phyloP scores from a whole-genome alignment of 2,329 filamentous ascomycete genomes.

The Penicillium thymicola region DNA sequence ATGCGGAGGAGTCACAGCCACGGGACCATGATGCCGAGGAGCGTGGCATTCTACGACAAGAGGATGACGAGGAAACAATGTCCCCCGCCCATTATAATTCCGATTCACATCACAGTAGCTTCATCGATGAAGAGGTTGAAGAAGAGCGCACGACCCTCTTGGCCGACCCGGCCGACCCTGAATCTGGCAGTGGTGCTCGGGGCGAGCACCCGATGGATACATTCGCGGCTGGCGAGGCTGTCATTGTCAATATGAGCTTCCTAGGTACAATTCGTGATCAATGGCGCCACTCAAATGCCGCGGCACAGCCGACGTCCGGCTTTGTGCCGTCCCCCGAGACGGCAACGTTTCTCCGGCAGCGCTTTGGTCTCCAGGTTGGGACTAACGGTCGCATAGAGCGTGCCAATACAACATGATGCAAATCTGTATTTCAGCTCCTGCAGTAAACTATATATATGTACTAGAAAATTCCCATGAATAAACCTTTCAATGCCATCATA shows the following conservation, averaged over 20 bases:
- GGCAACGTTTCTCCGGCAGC: constrained; percentile 35
- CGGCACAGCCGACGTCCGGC: constrained; percentile 20
- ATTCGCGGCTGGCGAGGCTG: constrained; percentile 37
- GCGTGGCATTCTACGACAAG: constrained; percentile 49
- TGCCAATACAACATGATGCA: constrained; percentile 17
- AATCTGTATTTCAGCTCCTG: background rate
- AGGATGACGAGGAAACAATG: constrained; percentile 33
- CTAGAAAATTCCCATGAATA: background rate
- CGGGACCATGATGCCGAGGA: constrained; percentile 62
- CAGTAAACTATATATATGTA: background rate
- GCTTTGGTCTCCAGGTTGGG: constrained; percentile 39
- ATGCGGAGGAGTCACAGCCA: constrained; percentile 5
- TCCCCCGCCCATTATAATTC: constrained; percentile 43
- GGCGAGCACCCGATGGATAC: constrained; percentile 38
- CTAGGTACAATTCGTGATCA: constrained; percentile 38
- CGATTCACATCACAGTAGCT: constrained; percentile 14
- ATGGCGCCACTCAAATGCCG: constrained; percentile 33
- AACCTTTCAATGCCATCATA: background rate
- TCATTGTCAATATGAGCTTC: constrained; percentile 39
- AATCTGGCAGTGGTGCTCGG: constrained; percentile 14
- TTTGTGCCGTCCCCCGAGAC: constrained; percentile 35
- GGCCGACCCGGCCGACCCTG: constrained; percentile 33
- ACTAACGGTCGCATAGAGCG: constrained; percentile 35
- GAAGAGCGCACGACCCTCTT: constrained; percentile 33
- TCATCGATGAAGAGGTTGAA: constrained; percentile 22